Evolutionary conservation across 345 rosid species (phyloP), one percentile per base, ranked within the genome.

Genomic region (Sonneratia caseolaris): DNA sequence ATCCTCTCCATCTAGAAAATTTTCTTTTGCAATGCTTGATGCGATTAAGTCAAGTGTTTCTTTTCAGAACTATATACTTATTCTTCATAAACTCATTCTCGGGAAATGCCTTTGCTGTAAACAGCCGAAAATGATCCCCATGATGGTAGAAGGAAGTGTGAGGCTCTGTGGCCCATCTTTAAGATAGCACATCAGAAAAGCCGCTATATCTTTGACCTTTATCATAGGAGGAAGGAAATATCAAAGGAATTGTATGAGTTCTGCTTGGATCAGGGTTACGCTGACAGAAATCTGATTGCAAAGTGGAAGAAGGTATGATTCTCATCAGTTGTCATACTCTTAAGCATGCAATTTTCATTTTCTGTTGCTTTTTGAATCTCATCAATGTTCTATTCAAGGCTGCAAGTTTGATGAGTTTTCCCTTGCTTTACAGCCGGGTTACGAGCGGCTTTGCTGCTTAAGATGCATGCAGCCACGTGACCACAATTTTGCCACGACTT

Each of bases 391-490:
- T 27, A 3, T 35, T 35, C 8, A 32, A 10, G 24, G 13, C 27
- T 70, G 36, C 27, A 56, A 48, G 5, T 24, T 64, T 36, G 12
- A 59, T 51, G 51, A 37, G 47, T 69, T 10, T 75, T 43, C 32
- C 56, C 73, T 47, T 43, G 47, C 73, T 68, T 71, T 85, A 81
- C 87, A 93, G 96, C 84, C 89, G 9, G 94, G 92, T 13, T 91
- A 91, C 66, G 98, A 93, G 71, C 87, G 90, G 5, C 78, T 93
- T 21, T 91, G 97, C 77, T 89, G 98, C 85, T 77, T 91, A 71
- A 82, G 86, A 6, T 91, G 94, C 84, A 91, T 91, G 66, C 98
- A 91, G 82, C 94, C 94, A 3, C 78, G 88, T 45, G 96, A 93
- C 80, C 97, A 89, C 84, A 91, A 89, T 86, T 93, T 86, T 7